These are phyloP conservation scores for Delonix regia DNA, from an alignment of 306 rosid genomes.

Conservation along the genomic window DNA sequence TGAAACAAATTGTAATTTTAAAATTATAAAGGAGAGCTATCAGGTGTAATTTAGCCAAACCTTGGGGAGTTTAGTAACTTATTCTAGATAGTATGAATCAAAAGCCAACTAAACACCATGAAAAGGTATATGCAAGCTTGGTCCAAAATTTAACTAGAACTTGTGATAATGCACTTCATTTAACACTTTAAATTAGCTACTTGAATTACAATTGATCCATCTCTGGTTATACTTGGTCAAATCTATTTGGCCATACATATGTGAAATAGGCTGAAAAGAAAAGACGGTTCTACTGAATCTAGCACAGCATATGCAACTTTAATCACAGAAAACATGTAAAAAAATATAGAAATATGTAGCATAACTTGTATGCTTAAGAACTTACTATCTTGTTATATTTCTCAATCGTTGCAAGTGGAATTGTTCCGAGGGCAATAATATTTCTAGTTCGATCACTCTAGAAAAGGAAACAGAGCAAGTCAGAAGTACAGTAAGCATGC, in stretches of 20 bases:
- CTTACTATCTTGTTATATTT: conserved; percentile 85
- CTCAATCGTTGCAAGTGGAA: conserved; percentile 88
- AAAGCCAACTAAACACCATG: conserved; percentile 12
- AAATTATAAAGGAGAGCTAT: background rate
- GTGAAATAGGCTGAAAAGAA: conserved; percentile 3
- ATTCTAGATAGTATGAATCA: background rate
- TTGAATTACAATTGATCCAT: background rate
- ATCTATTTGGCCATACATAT: conserved; percentile 12
- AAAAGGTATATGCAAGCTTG: conserved; percentile 30
- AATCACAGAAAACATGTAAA: conserved; percentile 5
- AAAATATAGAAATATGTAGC: conserved; percentile 4
- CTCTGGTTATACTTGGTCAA: conserved; percentile 21
- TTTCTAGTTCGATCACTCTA: conserved; percentile 92
- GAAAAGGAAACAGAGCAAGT: conserved; percentile 35
- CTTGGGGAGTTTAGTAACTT: background rate
- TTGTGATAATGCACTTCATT: background rate
- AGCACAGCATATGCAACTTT: conserved; percentile 20
- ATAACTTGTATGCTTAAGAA: conserved; percentile 25
- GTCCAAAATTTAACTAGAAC: background rate
- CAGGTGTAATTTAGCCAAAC: background rate
- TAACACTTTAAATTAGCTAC: conserved; percentile 18
- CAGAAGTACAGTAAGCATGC: conserved; percentile 18
- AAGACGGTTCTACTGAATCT: conserved; percentile 6
- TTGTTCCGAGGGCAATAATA: conserved; percentile 82
- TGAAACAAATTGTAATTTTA: too few relatives aligned